These are phyloP conservation scores for Heterobasidion parviporum DNA, from an alignment of 1,284 basidiomycete species.

Conservation along the genomic window DNA sequence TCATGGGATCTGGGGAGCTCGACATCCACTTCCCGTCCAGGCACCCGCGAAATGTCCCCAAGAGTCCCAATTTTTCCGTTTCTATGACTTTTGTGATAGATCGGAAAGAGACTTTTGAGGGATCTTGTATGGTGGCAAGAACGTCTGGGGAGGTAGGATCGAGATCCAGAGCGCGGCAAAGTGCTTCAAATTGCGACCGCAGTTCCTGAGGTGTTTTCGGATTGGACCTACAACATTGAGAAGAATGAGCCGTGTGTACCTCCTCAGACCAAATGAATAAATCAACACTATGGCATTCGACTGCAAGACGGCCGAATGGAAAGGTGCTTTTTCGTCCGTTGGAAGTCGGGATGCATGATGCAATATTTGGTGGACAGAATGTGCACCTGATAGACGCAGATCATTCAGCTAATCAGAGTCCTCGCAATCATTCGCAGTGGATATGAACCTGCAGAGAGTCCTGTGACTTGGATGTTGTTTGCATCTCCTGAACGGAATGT, in stretches of 20 bases:
- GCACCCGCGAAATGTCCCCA: slow-evolving; percentile 64
- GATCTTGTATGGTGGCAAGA: slow-evolving; percentile 42
- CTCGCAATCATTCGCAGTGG: background rate
- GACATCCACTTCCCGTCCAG: slow-evolving; percentile 51
- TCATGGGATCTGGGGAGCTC: slow-evolving; percentile 44
- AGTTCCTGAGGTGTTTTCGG: slow-evolving; percentile 54
- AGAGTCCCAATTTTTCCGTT: slow-evolving; percentile 37
- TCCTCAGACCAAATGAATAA: background rate
- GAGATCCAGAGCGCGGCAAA: slow-evolving; percentile 47
- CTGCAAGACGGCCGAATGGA: slow-evolving; percentile 56
- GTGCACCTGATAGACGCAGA: slow-evolving; percentile 38
- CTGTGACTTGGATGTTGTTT: slow-evolving; percentile 50
- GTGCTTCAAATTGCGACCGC: slow-evolving; percentile 51
- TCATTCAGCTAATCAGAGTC: background rate
- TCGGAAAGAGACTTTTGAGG: slow-evolving; percentile 35
- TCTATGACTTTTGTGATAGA: slow-evolving; percentile 50
- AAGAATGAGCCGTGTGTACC: background rate
- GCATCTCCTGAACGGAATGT: slow-evolving; percentile 36
- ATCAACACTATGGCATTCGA: slow-evolving; percentile 66
- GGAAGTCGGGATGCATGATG: slow-evolving; percentile 65
- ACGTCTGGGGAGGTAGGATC: slow-evolving; percentile 42
- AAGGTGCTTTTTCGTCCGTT: slow-evolving; percentile 46
- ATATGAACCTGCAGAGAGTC: slow-evolving; percentile 57
- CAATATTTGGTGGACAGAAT: slow-evolving; percentile 68
- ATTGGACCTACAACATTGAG: slow-evolving; percentile 20